Conservation (phyloP, 257 asterid genomes). For the Apocynum venetum region DNA sequence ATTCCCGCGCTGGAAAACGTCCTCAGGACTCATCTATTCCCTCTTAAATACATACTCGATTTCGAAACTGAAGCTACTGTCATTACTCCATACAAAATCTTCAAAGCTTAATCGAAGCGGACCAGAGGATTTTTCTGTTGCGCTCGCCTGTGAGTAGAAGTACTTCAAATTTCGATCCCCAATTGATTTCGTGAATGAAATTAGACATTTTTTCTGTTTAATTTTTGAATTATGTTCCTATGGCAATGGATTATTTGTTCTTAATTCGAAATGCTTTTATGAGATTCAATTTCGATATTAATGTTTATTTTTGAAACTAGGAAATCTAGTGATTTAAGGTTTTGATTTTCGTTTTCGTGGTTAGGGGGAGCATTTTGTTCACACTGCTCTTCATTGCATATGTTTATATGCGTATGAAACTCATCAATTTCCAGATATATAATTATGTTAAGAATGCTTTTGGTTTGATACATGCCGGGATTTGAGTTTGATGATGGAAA, state of each 20-base stretch:
- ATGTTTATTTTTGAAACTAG: not conserved
- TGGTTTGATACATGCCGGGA: not conserved
- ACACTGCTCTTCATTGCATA: not conserved
- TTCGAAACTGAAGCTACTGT: not conserved
- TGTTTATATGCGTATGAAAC: not conserved
- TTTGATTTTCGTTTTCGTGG: not conserved
- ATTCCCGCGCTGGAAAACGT: slow-evolving; percentile 9
- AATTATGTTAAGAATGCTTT: not conserved
- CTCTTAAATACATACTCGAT: not conserved
- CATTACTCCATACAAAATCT: not conserved
- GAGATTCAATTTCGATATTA: not conserved
- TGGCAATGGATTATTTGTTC: not conserved
- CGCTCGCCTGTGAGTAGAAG: not conserved
- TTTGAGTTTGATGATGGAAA: not conserved
- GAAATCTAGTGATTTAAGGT: not conserved
- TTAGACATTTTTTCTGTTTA: not conserved
- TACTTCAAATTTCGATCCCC: not conserved
- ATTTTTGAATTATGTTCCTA: not conserved
- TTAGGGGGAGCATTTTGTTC: not conserved
- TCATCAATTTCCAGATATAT: not conserved
- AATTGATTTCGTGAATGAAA: not conserved
- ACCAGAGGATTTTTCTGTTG: not conserved
- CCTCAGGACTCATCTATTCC: not conserved
- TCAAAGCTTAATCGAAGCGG: not conserved
- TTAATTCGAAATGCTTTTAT: not conserved